A percentile compares a stretch with the other conserved stretches of the same genome.
Evolutionary conservation across 1,284 basidiomycete genomes (phyloP).

Genomic region (Volvariella surrecta): DNA sequence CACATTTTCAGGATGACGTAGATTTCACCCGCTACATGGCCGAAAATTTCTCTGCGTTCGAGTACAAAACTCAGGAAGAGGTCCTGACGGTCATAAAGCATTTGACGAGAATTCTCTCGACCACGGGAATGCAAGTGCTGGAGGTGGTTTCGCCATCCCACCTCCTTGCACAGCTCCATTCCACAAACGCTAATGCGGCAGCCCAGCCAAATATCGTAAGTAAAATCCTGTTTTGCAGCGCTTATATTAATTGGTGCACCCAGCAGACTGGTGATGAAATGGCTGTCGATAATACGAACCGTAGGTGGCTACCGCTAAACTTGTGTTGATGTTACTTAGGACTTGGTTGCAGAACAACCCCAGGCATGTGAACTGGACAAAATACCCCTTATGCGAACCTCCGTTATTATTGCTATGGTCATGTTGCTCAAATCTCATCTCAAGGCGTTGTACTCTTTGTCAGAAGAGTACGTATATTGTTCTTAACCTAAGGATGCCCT

Average conservation of each 20-base stretch:
- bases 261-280: too few species aligned
- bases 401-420: constrained; percentile 71
- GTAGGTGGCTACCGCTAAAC: too few species aligned
- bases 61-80: constrained; percentile 95
- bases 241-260: too few species aligned
- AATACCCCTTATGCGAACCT: constrained; percentile 46
- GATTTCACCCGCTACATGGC: constrained; percentile 87
- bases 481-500: constrained; percentile 4
- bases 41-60: constrained; percentile 87
- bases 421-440: constrained; percentile 82
- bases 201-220: not conserved
- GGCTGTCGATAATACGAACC: too few species aligned
- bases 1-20: constrained; percentile 53
- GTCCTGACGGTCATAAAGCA: constrained; percentile 78
- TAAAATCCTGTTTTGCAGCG: too few species aligned
- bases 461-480: constrained; percentile 71
- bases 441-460: constrained; percentile 72
- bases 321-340: too few species aligned
- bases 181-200: constrained; percentile 9
- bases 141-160: constrained; percentile 61
- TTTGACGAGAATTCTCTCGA: constrained; percentile 76
- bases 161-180: constrained; percentile 51
- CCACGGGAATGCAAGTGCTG: constrained; percentile 76
- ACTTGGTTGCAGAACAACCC: too few species aligned
- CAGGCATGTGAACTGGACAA: not conserved